These are phyloP conservation scores for Psilocybe subaeruginosa DNA, from an alignment of 768 basidiomycete genomes.

Conservation along the genomic window DNA sequence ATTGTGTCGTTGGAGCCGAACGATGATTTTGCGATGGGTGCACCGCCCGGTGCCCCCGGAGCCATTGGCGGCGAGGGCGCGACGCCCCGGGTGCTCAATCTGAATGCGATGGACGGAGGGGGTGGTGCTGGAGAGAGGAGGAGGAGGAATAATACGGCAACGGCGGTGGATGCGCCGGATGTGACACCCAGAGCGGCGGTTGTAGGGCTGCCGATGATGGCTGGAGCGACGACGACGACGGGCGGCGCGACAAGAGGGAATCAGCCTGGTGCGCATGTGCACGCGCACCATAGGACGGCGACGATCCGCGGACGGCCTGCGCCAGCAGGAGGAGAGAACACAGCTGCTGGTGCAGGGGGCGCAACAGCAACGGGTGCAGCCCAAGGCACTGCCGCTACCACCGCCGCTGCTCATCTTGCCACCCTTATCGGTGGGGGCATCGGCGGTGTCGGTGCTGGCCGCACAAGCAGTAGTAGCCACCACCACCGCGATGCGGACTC, in stretches of 20 bases:
- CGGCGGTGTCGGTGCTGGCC: neutral
- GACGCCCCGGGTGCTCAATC: constrained; percentile 26
- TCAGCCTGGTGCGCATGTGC: constrained; percentile 4
- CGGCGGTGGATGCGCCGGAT: constrained; percentile 46
- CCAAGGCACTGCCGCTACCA: constrained; percentile 1
- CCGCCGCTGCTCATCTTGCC: neutral
- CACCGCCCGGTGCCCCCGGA: constrained; percentile 87
- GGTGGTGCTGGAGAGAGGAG: neutral
- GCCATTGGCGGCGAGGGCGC: constrained; percentile 50
- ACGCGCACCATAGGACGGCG: constrained; percentile 30
- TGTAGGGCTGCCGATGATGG: constrained; percentile 50
- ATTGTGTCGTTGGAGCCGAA: constrained; percentile 80
- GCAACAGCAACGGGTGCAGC: constrained; percentile 5
- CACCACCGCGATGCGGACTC: constrained; percentile 29
- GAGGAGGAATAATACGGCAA: constrained; percentile 22
- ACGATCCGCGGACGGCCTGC: constrained; percentile 27
- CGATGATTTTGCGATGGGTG: constrained; percentile 89
- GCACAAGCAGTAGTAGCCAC: neutral
- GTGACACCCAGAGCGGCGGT: constrained; percentile 68
- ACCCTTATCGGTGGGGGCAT: no score
- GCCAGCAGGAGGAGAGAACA: neutral
- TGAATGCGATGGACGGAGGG: constrained; percentile 16
- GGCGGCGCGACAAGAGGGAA: constrained; percentile 1
- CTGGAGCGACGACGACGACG: neutral
- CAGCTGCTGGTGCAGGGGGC: neutral